Evolutionary conservation across 164 flowering plant species (phyloP).

Genomic region (Malania oleifera): DNA sequence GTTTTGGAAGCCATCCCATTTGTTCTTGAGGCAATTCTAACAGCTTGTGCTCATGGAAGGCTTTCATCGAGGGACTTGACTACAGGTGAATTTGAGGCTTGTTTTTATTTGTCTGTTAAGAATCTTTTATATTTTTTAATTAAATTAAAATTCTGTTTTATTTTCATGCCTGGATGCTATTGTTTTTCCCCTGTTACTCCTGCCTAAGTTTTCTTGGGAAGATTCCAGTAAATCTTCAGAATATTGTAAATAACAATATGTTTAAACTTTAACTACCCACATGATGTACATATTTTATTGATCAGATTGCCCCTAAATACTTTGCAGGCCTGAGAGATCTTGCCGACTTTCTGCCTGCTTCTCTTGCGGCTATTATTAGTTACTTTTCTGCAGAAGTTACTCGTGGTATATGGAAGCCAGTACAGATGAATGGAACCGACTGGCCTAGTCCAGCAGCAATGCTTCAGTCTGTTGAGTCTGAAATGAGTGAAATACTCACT

Average conservation of each 20-base stretch:
- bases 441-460: conserved; percentile 98
- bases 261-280: too few species aligned
- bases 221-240: too few species aligned
- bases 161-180: too few species aligned
- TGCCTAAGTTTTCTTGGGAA: too few species aligned
- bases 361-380: conserved; percentile 68
- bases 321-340: conserved; percentile 85
- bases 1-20: conserved; percentile 82
- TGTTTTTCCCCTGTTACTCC: too few species aligned
- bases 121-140: neutral
- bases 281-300: neutral
- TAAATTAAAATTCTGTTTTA: too few species aligned
- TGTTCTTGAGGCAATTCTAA: conserved; percentile 76
- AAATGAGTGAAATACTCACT: conserved; percentile 67
- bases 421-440: conserved; percentile 87
- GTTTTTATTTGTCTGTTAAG: conserved; percentile 2
- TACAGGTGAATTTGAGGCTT: conserved; percentile 52
- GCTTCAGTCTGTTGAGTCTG: conserved; percentile 56
- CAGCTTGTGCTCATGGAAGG: conserved; percentile 84
- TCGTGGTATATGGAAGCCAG: conserved; percentile 93
- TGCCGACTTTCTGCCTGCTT: conserved; percentile 88
- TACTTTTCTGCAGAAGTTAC: conserved; percentile 88
- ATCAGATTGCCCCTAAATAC: conserved; percentile 7
- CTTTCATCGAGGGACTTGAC: conserved; percentile 82
- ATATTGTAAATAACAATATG: too few species aligned